Evolutionary conservation across 495 filamentous ascomycete species (phyloP).

Genomic region (Podospora appendiculata): DNA sequence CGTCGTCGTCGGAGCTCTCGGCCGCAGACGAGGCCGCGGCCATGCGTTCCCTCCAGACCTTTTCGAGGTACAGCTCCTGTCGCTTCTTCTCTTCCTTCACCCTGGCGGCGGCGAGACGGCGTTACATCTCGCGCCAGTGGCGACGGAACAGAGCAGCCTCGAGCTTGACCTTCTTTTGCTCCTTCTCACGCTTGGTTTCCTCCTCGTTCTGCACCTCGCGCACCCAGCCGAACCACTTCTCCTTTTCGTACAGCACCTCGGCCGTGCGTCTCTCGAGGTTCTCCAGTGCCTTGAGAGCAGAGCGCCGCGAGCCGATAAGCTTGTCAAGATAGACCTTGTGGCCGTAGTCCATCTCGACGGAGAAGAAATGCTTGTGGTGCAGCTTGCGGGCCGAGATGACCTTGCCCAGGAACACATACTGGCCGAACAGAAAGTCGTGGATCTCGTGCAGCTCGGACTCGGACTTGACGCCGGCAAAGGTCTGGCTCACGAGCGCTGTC

Average conservation of each 20-base stretch:
- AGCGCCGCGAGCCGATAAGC: slow-evolving; percentile 32
- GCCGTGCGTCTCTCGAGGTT: slow-evolving; percentile 38
- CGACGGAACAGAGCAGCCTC: slow-evolving; percentile 44
- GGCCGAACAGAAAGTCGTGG: slow-evolving; percentile 33
- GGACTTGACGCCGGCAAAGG: slow-evolving; percentile 28
- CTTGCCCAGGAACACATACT: slow-evolving; percentile 38
- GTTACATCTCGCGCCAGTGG: slow-evolving; percentile 32
- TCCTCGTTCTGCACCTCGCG: slow-evolving; percentile 35
- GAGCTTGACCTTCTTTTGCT: slow-evolving; percentile 44
- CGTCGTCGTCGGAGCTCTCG: slow-evolving; percentile 8
- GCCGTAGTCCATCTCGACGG: slow-evolving; percentile 36
- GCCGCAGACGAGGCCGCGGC: slow-evolving; percentile 8
- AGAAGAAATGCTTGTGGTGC: slow-evolving; percentile 47
- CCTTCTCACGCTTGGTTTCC: slow-evolving; percentile 40
- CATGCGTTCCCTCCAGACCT: slow-evolving; percentile 35
- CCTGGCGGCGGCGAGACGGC: slow-evolving; percentile 23
- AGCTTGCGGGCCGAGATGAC: slow-evolving; percentile 45
- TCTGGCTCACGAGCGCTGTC: slow-evolving; percentile 31
- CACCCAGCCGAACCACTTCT: slow-evolving; percentile 45
- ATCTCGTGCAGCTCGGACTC: slow-evolving; percentile 32
- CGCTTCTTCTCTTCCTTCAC: slow-evolving; percentile 34
- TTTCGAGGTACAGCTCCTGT: slow-evolving; percentile 38
- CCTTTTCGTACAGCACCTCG: slow-evolving; percentile 37
- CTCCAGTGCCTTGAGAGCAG: slow-evolving; percentile 35
- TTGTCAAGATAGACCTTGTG: slow-evolving; percentile 38